Evolutionary conservation across 169 alveolate species (phyloP).

Genomic region (Plasmodium cynomolgi): DNA sequence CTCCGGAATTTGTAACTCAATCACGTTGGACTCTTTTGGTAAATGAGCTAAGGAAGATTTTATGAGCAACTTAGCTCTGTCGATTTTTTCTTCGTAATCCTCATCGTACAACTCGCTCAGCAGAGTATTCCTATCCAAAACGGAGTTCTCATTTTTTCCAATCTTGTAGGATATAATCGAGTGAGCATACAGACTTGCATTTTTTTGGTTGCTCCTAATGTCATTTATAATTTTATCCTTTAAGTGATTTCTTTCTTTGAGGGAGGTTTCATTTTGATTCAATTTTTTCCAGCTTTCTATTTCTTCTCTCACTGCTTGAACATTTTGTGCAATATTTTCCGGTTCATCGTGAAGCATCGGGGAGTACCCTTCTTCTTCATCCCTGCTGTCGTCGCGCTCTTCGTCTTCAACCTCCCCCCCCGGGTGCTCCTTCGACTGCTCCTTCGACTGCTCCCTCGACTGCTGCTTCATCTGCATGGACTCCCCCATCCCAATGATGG

Average conservation of each 20-base stretch:
- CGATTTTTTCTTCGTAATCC: constrained; percentile 79
- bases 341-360: background rate
- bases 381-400: background rate
- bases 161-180: constrained; percentile 34
- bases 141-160: constrained; percentile 22
- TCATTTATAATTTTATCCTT: constrained; percentile 54
- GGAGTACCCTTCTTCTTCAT: background rate
- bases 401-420: background rate
- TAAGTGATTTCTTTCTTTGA: background rate
- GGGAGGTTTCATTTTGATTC: background rate
- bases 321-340: constrained; percentile 6
- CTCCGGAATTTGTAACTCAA: constrained; percentile 77
- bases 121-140: constrained; percentile 14
- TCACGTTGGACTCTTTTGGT: constrained; percentile 80
- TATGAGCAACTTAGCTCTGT: constrained; percentile 84
- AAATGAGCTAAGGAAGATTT: constrained; percentile 82
- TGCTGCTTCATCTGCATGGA: background rate
- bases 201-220: constrained; percentile 44
- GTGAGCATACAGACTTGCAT: constrained; percentile 50
- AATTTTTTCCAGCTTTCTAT: constrained; percentile 2
- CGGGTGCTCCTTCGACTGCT: background rate
- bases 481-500: constrained; percentile 18
- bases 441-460: no score
- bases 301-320: constrained; percentile 34
- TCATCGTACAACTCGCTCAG: constrained; percentile 48